Conservation (phyloP, 352 stramenopile genomes). For the Pythium dissotocum region DNA sequence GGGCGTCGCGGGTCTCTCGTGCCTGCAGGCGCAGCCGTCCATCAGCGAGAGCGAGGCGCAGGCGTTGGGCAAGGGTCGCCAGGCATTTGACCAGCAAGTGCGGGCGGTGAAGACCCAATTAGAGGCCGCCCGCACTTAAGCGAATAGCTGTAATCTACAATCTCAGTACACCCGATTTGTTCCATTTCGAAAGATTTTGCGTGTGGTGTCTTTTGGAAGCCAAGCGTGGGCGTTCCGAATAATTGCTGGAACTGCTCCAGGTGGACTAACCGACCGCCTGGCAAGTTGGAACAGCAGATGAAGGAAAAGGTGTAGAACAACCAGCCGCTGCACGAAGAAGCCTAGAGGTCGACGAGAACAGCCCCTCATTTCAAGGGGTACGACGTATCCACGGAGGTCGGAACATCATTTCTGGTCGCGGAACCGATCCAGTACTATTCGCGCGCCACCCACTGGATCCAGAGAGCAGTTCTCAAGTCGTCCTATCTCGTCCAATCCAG, state of each 20-base stretch:
- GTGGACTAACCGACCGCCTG: constrained; percentile 4
- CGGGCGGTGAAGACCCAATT: constrained; percentile 55
- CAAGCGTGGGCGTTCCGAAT: not conserved
- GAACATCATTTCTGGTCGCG: not conserved
- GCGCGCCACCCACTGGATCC: not conserved
- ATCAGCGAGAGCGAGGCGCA: constrained; percentile 37
- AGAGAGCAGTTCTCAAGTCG: not conserved
- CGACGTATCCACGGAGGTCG: not conserved
- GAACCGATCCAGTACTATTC: constrained; percentile 3
- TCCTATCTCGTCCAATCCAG: not conserved
- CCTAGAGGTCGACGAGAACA: not conserved
- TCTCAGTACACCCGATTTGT: not conserved
- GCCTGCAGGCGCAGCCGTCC: constrained; percentile 54
- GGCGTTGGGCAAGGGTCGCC: constrained; percentile 44
- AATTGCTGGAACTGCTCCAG: constrained; percentile 7
- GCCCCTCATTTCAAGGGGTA: not conserved
- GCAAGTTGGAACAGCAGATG: not conserved
- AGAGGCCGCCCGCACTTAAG: constrained; percentile 36
- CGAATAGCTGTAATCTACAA: constrained; percentile 21
- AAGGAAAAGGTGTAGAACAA: constrained; percentile 3
- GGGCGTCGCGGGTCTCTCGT: constrained; percentile 42
- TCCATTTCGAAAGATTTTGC: constrained; percentile 13
- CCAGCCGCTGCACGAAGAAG: constrained; percentile 5
- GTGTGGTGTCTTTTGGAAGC: not conserved
- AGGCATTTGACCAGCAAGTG: constrained; percentile 62